phyloP scores from a whole-genome alignment of 2,329 filamentous ascomycete genomes.

The Diaporthe caulivora region DNA sequence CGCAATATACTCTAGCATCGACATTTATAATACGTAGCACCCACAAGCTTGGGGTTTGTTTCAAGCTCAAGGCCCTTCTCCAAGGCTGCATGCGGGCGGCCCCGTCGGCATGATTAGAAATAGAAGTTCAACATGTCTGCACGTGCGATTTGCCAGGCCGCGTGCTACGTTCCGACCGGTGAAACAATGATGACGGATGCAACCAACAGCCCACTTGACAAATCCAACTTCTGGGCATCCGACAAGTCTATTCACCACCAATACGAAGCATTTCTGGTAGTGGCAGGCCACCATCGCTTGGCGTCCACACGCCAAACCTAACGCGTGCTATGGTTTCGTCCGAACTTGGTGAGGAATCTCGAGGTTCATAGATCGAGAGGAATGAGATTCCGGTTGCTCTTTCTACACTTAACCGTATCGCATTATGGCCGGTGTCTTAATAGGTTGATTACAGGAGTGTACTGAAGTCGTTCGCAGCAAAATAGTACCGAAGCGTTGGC shows the following conservation, averaged over 20 bases:
- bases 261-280: neutral
- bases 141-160: neutral
- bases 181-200: neutral
- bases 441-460: too few species aligned
- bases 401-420: too few species aligned
- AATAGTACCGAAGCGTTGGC: too few species aligned
- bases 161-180: neutral
- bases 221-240: neutral
- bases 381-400: too few species aligned
- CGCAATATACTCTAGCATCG: neutral
- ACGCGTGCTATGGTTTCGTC: neutral
- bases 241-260: neutral
- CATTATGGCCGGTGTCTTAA: too few species aligned
- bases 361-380: too few species aligned
- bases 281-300: neutral
- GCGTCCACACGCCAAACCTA: neutral
- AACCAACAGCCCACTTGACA: conserved; percentile 16
- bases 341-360: neutral
- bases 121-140: neutral
- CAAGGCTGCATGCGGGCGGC: neutral
- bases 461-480: too few species aligned
- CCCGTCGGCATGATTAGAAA: conserved; percentile 24
- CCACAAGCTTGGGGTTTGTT: neutral
- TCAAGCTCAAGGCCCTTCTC: neutral
- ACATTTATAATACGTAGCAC: conserved; percentile 14